A percentile compares a stretch with the other conserved stretches of the same genome.
phyloP scores from a whole-genome alignment of 2,329 filamentous ascomycete species.

The Metarhizium anisopliae region DNA sequence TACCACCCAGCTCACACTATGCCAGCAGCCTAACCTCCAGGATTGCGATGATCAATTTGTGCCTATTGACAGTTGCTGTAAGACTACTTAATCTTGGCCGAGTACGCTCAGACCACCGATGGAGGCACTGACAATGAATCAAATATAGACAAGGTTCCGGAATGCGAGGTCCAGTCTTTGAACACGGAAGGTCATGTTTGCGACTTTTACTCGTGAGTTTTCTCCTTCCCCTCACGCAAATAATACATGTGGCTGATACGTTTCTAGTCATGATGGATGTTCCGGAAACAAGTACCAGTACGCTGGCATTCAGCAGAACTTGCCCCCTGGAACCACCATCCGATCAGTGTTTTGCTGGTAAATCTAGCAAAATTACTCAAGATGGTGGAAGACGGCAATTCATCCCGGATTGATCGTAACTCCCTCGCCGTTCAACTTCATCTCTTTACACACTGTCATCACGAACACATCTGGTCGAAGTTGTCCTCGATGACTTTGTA shows the following conservation, averaged over 20 bases:
- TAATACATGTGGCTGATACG: background rate
- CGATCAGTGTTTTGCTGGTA: slow-evolving; percentile 4
- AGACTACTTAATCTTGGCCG: background rate
- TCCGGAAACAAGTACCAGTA: background rate
- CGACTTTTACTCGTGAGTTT: slow-evolving; percentile 3
- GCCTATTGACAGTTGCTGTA: slow-evolving; percentile 4
- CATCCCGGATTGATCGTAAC: too few species aligned
- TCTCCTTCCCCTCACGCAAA: too few species aligned
- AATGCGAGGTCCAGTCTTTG: background rate
- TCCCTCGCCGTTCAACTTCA: too few species aligned
- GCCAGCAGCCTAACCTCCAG: slow-evolving; percentile 1
- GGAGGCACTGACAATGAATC: background rate
- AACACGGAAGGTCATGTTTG: slow-evolving; percentile 1
- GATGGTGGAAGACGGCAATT: too few species aligned
- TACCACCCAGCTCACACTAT: slow-evolving; percentile 1
- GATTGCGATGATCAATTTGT: slow-evolving; percentile 1
- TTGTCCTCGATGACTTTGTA: too few species aligned
- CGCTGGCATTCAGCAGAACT: background rate
- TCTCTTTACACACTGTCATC: too few species aligned
- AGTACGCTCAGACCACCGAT: too few species aligned
- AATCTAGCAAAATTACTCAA: background rate
- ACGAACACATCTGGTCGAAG: too few species aligned
- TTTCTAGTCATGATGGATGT: background rate
- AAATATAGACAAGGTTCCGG: background rate
- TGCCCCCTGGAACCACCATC: background rate